phyloP scores from a whole-genome alignment of 768 basidiomycete species.

The Russula earlei region DNA sequence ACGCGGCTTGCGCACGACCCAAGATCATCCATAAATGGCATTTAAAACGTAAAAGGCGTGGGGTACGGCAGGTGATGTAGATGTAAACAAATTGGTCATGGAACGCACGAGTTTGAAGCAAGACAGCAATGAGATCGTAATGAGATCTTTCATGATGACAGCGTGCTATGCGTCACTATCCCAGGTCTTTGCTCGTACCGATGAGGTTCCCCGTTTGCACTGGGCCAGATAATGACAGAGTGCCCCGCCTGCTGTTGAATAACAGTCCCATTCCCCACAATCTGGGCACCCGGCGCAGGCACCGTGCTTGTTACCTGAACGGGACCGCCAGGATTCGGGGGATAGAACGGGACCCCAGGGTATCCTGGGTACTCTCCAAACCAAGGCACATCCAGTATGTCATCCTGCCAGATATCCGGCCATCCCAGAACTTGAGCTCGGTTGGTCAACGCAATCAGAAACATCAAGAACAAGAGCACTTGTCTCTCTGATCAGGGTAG shows the following conservation, averaged over 20 bases:
- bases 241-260: slow-evolving; percentile 48
- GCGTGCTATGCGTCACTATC: slow-evolving; percentile 18
- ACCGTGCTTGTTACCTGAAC: too few species aligned
- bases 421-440: slow-evolving; percentile 47
- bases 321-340: too few species aligned
- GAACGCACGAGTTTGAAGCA: neutral
- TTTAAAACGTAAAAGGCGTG: slow-evolving; percentile 13
- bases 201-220: slow-evolving; percentile 47
- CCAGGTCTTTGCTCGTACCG: slow-evolving; percentile 53
- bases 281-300: neutral
- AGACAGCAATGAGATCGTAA: neutral
- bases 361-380: slow-evolving; percentile 64
- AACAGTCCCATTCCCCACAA: slow-evolving; percentile 29
- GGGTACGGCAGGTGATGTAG: slow-evolving; percentile 15
- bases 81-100: neutral
- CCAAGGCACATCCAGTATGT: slow-evolving; percentile 62
- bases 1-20: slow-evolving; percentile 14
- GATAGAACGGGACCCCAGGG: slow-evolving; percentile 17
- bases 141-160: slow-evolving; percentile 6
- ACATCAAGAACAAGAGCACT: slow-evolving; percentile 39
- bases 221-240: slow-evolving; percentile 61
- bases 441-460: slow-evolving; percentile 42
- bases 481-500: slow-evolving; percentile 2
- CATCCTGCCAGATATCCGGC: slow-evolving; percentile 47
- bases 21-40: slow-evolving; percentile 1